Conservation (phyloP, 352 stramenopile species). For the Globisporangium carolinianum region DNA sequence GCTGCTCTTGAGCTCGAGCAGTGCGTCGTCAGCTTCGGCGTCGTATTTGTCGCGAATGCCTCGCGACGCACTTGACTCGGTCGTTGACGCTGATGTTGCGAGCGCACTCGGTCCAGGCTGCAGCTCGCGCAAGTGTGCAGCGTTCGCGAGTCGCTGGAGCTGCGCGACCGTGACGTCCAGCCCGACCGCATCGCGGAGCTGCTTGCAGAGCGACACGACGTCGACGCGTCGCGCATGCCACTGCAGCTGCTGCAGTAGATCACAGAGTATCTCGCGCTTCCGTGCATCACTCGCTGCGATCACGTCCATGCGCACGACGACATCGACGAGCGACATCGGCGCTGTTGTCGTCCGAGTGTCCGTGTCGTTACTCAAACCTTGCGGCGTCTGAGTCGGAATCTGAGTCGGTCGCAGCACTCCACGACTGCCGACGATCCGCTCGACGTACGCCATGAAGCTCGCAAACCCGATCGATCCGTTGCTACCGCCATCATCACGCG, state of each 20-base stretch:
- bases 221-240: constrained; percentile 30
- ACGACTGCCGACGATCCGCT: neutral
- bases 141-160: constrained; percentile 32
- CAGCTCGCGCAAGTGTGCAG: constrained; percentile 35
- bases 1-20: constrained; percentile 31
- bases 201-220: constrained; percentile 16
- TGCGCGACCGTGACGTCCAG: constrained; percentile 21
- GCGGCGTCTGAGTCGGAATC: neutral
- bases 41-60: too few relatives aligned
- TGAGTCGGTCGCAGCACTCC: neutral
- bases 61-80: too few relatives aligned
- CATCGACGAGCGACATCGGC: constrained; percentile 5
- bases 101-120: constrained; percentile 4
- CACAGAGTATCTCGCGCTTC: constrained; percentile 22
- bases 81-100: neutral
- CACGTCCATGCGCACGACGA: constrained; percentile 20
- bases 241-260: constrained; percentile 39
- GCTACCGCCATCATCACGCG: neutral
- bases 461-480: constrained; percentile 17
- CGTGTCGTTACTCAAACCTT: neutral
- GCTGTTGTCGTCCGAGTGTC: neutral
- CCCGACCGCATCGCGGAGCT: constrained; percentile 20
- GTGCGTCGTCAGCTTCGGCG: constrained; percentile 10
- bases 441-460: constrained; percentile 25
- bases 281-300: constrained; percentile 1